These are phyloP conservation scores for Metschnikowia similis DNA, from an alignment of 805 yeast genomes.

Conservation along the genomic window DNA sequence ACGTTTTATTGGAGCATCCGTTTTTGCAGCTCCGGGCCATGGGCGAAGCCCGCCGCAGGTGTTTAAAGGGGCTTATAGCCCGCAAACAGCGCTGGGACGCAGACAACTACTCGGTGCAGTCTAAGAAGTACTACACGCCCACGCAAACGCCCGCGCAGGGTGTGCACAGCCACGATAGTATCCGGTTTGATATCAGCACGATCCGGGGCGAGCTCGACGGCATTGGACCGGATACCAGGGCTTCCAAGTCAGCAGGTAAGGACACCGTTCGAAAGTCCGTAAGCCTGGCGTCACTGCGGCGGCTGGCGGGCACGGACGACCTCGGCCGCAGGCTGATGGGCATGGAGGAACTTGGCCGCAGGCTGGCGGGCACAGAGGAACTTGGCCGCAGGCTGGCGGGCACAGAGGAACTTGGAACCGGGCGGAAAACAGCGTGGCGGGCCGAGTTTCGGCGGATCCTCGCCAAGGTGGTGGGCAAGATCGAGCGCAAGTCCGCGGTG, in stretches of 20 bases:
- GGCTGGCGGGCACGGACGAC: not conserved
- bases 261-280: not conserved
- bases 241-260: not conserved
- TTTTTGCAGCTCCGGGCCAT: not conserved
- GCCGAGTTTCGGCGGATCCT: conserved; percentile 18
- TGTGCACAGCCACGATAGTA: conserved; percentile 9
- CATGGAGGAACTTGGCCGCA: not conserved
- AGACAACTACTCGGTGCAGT: conserved; percentile 27
- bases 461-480: conserved; percentile 21
- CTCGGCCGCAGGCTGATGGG: no score
- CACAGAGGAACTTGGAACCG: not conserved
- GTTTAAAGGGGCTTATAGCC: conserved; percentile 29
- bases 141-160: conserved; percentile 23
- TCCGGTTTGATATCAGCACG: conserved; percentile 37
- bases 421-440: not conserved
- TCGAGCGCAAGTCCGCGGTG: conserved; percentile 26
- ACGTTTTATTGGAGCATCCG: not conserved
- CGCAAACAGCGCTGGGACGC: conserved; percentile 37
- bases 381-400: no score
- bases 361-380: no score
- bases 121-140: conserved; percentile 33
- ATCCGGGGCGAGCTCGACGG: conserved; percentile 11
- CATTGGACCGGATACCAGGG: no score
- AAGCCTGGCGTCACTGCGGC: not conserved
- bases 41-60: conserved; percentile 8